These are phyloP conservation scores for Chrysoporthe cubensis DNA, from an alignment of 2,329 filamentous ascomycete genomes.

Conservation along the genomic window DNA sequence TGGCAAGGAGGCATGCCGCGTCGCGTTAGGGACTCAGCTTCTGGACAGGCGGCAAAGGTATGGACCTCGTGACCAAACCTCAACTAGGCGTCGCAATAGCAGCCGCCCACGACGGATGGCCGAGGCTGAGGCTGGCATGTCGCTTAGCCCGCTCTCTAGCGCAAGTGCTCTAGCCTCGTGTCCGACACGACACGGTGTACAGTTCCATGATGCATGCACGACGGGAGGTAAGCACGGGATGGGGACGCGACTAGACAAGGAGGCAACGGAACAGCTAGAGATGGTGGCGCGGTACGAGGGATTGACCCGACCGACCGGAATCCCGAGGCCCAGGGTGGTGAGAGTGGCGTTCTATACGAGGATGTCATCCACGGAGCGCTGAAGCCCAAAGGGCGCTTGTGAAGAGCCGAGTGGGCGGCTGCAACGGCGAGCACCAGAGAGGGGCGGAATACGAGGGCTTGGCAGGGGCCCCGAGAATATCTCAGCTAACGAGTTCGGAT, in stretches of 20 bases:
- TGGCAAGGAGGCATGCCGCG: too few species aligned
- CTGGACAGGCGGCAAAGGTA: too few species aligned
- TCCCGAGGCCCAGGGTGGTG: not conserved
- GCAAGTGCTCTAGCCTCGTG: too few species aligned
- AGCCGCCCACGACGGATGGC: too few species aligned
- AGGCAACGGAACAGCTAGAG: not conserved
- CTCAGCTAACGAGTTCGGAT: not conserved
- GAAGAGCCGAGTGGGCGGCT: not conserved
- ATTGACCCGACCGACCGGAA: constrained; percentile 13
- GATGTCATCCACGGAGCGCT: not conserved
- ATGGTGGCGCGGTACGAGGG: not conserved
- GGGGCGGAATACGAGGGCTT: constrained; percentile 7
- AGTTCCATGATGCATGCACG: too few species aligned
- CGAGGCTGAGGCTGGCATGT: too few species aligned
- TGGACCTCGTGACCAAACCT: too few species aligned
- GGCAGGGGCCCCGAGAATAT: not conserved
- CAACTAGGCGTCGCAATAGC: too few species aligned
- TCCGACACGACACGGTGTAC: too few species aligned
- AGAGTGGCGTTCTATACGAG: constrained; percentile 1
- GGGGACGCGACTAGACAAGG: not conserved
- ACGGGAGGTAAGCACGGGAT: not conserved
- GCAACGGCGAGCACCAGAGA: not conserved
- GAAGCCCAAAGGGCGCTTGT: not conserved
- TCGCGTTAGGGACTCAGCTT: too few species aligned
- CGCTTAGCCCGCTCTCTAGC: too few species aligned